Evolutionary conservation across 768 basidiomycete species (phyloP).

Genomic region (Lentinus brumalis): DNA sequence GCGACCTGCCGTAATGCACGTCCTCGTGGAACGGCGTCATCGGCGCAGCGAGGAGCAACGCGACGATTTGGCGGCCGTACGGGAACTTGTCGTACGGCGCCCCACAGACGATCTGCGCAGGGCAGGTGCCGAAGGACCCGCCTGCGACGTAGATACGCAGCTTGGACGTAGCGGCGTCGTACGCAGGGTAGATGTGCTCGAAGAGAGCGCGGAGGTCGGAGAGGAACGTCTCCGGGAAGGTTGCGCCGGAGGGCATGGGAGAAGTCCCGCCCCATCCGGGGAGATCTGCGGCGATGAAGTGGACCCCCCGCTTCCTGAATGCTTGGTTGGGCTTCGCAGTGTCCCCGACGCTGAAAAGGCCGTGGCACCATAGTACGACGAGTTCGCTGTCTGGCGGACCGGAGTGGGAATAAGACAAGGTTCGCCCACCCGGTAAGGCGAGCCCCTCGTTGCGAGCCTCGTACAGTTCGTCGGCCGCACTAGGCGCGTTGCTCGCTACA

Average conservation of each 20-base stretch:
- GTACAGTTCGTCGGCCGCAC: not conserved
- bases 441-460: constrained; percentile 20
- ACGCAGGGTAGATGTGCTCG: constrained; percentile 49
- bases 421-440: constrained; percentile 41
- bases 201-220: constrained; percentile 50
- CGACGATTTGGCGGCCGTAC: constrained; percentile 46
- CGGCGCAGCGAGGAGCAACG: constrained; percentile 49
- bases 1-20: constrained; percentile 43
- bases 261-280: constrained; percentile 63
- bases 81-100: constrained; percentile 54
- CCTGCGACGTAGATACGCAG: constrained; percentile 54
- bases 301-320: constrained; percentile 43
- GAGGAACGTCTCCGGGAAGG: constrained; percentile 45
- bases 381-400: constrained; percentile 52
- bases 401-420: constrained; percentile 53
- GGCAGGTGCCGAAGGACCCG: constrained; percentile 54
- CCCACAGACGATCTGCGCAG: constrained; percentile 59
- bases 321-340: constrained; percentile 37
- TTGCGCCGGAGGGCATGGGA: constrained; percentile 33
- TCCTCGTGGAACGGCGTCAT: constrained; percentile 51
- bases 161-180: constrained; percentile 27
- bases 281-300: constrained; percentile 53
- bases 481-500: not conserved
- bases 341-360: constrained; percentile 53
- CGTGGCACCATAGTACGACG: constrained; percentile 57